Evolutionary conservation across 2,329 filamentous ascomycete species (phyloP), one percentile per base, ranked within the genome.

Genomic region (Aspergillus carbonarius): DNA sequence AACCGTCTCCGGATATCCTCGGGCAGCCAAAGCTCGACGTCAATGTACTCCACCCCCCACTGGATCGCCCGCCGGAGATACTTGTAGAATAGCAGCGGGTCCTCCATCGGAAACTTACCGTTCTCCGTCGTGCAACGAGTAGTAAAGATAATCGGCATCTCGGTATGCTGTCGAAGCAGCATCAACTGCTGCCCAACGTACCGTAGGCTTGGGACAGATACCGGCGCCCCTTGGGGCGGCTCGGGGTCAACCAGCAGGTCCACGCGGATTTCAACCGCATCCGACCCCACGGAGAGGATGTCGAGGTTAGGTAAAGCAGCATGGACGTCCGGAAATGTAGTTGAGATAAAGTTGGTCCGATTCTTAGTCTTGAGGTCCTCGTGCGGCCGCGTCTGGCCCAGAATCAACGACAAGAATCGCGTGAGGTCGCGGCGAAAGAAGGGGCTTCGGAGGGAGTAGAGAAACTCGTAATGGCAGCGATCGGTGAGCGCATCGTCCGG

Each of bases 141-240:
- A 0, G 92, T 96, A 72, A 93, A 93, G 57, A 96, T 92, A 70
- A 96, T 91, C n/a, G 92, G 92, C 42, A 96, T 79, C 68, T 96
- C 91, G 0, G 91, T 95, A 62, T 90, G 85, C 74, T 95, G 91
- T 23, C 91, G 86, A 60, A 96, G 76, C 1, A 92, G 78, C 90
- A 93, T 93, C 57, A 96, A 82, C 74, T 96, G 92, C 73, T 93
- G 87, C 27, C 91, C 91, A 9, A 96, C 90, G 73, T 95, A 95
- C 70, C 88, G 88, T 65, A 95, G 74, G 70, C 90, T 93, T 3
- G 92, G 90, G 18, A 95, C 82, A 37, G 82, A 76, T 30, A 84
- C 86, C 66, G 85, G 86, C 2, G 79, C 79, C 7, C 54, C 58
- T 8, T 86, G 87, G 66, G 90, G 82, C 15, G 78, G 76, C 7